Base-by-base conservation (phyloP, 805 yeast genomes). In the Teunomyces lycoperdinae region DNA sequence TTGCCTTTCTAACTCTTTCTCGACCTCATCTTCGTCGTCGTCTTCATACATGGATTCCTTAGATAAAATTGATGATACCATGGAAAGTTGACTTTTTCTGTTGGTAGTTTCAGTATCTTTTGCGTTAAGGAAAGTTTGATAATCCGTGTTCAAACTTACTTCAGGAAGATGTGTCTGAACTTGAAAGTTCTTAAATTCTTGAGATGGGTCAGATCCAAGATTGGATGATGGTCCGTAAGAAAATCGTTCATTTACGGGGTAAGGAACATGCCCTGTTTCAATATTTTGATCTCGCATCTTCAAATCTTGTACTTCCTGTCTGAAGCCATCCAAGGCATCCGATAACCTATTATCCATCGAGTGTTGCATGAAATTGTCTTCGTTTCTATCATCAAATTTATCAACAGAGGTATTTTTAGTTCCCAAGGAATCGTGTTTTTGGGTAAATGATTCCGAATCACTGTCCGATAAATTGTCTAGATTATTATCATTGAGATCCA, bases 11-110 rank as follows among this genome's bases (percentile, higher is more conserved):
- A 73, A 62, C 46, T 71, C 76, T 39, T 53, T 49, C 33, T 70
- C 74, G 4, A 66, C 63, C 36, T 66, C 74, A 13, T 57, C 67
- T 4, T 66, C 71, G 9, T 68, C 71, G 31, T 56, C 51, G 9
- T 51, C 55, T 4, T 63, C 59, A 40, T 60, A 57, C 36, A 50
- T 50, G 6, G 63, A 61, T 14, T 61, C 71, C 50, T 68, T 71
- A 5, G 74, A 70, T 28, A 73, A 62, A 43, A 73, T 68, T 0
- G 76, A 71, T 47, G 76, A 70, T 9, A 71, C 70, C 61, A 70
- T 73, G 9, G 77, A 71, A 24, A 70, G 49, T 39, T 66, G 74
- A 46, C 74, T 67, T 39, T 61, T 50, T 47, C 74, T 59, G 9
- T 29, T 39, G 10, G 43, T 26, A 4, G 43, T 14, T 4, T 43